Conservation (phyloP, 2,329 filamentous ascomycete genomes). For the Claviceps monticola region DNA sequence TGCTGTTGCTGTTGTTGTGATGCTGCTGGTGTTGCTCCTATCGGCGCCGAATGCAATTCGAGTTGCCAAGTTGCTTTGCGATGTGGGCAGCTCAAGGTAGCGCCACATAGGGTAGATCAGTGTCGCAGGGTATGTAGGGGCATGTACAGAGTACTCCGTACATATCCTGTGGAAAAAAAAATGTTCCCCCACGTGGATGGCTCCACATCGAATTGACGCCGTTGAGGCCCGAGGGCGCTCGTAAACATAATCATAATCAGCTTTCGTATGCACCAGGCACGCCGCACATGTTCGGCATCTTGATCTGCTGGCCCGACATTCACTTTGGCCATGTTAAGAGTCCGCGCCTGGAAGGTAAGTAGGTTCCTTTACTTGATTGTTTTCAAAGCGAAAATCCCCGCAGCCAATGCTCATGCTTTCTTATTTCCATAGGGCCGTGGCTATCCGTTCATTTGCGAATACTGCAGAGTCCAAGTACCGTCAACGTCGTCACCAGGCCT, state of each 20-base stretch:
- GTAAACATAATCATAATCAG: background rate
- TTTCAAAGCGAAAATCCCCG: background rate
- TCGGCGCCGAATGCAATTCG: too few species aligned
- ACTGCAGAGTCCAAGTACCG: constrained; percentile 22
- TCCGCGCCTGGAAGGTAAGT: constrained; percentile 25
- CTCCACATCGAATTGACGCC: background rate
- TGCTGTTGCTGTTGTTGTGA: background rate
- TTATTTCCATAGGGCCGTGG: constrained; percentile 18
- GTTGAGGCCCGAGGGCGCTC: background rate
- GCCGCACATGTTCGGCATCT: background rate
- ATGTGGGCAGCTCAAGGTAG: too few species aligned
- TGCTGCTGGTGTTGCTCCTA: too few species aligned
- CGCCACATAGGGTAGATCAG: too few species aligned
- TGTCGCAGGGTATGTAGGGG: too few species aligned
- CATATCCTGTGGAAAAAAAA: background rate
- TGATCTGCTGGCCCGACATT: constrained; percentile 1
- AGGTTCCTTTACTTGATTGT: background rate
- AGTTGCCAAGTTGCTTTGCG: too few species aligned
- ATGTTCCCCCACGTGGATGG: background rate
- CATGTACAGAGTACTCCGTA: too few species aligned
- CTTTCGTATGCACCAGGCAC: background rate
- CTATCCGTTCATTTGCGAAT: constrained; percentile 27
- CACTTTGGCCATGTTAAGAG: constrained; percentile 28
- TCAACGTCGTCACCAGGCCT: constrained; percentile 7
- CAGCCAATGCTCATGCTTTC: constrained; percentile 1